These are phyloP conservation scores for Peronosclerospora sorghi DNA, from an alignment of 352 stramenopile species.

Conservation along the genomic window DNA sequence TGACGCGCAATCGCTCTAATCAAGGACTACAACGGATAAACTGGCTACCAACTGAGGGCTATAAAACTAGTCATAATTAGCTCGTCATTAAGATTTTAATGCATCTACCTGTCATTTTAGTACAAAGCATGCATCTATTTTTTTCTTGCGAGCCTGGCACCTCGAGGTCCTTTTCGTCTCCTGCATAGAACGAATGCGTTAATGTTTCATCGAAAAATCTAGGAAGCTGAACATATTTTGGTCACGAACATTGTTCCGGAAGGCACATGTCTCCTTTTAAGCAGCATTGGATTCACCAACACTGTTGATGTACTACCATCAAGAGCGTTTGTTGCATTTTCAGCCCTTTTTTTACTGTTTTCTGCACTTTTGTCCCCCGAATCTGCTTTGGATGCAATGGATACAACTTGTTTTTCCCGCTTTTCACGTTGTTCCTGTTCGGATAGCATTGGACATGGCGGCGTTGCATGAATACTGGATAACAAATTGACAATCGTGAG, in stretches of 20 bases:
- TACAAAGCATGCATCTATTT: conserved; percentile 10
- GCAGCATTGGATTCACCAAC: conserved; percentile 8
- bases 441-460: conserved; percentile 23
- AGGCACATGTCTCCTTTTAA: conserved; percentile 38
- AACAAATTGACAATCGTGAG: conserved; percentile 29
- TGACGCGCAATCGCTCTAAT: no score
- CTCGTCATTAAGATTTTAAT: no score
- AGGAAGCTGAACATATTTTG: background rate
- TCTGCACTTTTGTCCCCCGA: background rate
- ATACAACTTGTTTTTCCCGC: background rate
- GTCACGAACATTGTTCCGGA: conserved; percentile 38
- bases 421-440: conserved; percentile 15
- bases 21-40: no score
- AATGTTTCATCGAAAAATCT: background rate
- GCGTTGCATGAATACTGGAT: conserved; percentile 22
- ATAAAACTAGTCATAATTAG: no score
- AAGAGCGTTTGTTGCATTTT: background rate
- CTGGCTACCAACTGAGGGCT: no score
- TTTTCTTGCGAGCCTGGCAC: conserved; percentile 46
- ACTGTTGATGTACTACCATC: conserved; percentile 1
- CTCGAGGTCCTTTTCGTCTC: conserved; percentile 33
- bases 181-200: conserved; percentile 12
- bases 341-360: conserved; percentile 1
- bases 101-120: no score
- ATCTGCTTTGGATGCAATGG: background rate